Conservation (phyloP, 345 rosid genomes). For the Lumnitzera littorea region DNA sequence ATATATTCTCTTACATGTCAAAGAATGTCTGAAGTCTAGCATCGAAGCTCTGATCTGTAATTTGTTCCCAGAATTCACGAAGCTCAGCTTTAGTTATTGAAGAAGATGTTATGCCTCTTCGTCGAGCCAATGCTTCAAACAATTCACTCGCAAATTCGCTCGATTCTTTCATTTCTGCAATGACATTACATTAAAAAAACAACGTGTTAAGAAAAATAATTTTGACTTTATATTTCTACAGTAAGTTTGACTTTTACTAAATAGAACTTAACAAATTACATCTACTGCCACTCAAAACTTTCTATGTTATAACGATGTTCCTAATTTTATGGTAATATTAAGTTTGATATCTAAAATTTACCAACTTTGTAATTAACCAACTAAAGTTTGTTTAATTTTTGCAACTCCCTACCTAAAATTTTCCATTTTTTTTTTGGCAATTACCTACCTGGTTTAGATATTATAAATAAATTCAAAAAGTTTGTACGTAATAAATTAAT, state of each 20-base stretch:
- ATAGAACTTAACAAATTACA: neutral
- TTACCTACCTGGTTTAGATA: no score
- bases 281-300: no score
- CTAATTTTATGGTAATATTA: no score
- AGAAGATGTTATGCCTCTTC: conserved; percentile 40
- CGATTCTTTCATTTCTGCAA: conserved; percentile 70
- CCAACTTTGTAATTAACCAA: no score
- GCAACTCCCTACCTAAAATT: no score
- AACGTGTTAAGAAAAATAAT: neutral
- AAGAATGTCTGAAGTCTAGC: conserved; percentile 71
- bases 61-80: conserved; percentile 66
- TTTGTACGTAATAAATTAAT: no score
- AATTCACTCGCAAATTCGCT: conserved; percentile 54
- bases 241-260: neutral
- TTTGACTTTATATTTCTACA: neutral
- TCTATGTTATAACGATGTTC: no score
- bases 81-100: conserved; percentile 46
- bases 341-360: no score
- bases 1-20: conserved; percentile 49
- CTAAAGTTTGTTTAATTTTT: no score
- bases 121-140: conserved; percentile 60
- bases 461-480: no score
- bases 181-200: neutral
- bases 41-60: conserved; percentile 64
- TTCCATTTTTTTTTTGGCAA: no score